Evolutionary conservation across 768 basidiomycete genomes (phyloP).

Genomic region (Sporobolomyces roseus): DNA sequence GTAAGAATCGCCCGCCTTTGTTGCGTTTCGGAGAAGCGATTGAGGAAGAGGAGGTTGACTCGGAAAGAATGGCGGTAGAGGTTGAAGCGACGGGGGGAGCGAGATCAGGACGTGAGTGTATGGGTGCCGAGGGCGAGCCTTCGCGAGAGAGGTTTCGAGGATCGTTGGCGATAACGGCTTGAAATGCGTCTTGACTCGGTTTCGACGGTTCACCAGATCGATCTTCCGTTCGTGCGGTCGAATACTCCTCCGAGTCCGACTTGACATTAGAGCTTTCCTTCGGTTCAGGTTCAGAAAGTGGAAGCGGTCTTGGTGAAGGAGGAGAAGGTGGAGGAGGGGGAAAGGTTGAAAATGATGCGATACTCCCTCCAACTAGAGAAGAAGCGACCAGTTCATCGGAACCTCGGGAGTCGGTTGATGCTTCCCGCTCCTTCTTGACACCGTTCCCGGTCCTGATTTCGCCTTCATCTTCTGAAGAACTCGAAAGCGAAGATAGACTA

Average conservation of each 20-base stretch:
- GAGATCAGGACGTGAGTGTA: not conserved
- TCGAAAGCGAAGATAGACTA: constrained; percentile 12
- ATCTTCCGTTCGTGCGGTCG: too few relatives aligned
- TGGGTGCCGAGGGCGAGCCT: not conserved
- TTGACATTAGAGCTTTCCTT: too few relatives aligned
- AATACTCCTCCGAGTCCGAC: too few relatives aligned
- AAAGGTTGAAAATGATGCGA: constrained; percentile 8
- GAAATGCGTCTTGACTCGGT: not conserved
- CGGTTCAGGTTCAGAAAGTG: too few relatives aligned
- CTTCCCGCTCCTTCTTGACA: not conserved
- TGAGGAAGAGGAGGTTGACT: not conserved
- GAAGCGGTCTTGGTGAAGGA: not conserved
- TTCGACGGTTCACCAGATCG: too few relatives aligned
- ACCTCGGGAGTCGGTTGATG: not conserved
- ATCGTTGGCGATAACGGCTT: not conserved
- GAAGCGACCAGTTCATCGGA: constrained; percentile 1
- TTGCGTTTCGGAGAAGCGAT: constrained; percentile 1
- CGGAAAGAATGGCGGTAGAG: not conserved
- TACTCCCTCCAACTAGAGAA: not conserved
- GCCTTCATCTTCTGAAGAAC: not conserved
- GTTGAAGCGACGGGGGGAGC: not conserved
- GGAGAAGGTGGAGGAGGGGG: constrained; percentile 12
- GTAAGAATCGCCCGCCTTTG: constrained; percentile 23
- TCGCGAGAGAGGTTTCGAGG: constrained; percentile 9
- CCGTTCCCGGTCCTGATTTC: not conserved